Conservation (phyloP, 2,329 filamentous ascomycete genomes). For the Zalaria sp. region DNA sequence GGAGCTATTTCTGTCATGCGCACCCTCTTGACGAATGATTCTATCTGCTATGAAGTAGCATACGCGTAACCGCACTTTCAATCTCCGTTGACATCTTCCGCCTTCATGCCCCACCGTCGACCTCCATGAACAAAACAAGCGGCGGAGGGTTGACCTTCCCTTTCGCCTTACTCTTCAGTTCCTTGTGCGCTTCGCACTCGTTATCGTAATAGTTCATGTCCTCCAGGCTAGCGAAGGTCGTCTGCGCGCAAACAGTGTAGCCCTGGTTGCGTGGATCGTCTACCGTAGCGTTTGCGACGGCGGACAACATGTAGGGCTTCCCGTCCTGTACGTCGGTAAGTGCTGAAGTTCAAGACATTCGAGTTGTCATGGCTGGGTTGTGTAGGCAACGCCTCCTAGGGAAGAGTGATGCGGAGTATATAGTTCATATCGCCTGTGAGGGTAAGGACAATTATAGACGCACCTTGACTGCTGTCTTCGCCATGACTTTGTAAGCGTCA, state of each 20-base stretch:
- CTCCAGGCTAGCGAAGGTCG: conserved; percentile 47
- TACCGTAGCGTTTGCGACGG: conserved; percentile 39
- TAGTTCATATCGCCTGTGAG: too few species aligned
- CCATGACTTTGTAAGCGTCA: conserved; percentile 29
- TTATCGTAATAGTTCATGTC: conserved; percentile 60
- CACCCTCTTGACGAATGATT: too few species aligned
- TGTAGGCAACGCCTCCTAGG: neutral
- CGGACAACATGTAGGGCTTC: conserved; percentile 52
- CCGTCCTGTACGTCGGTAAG: conserved; percentile 39
- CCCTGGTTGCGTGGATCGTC: conserved; percentile 49
- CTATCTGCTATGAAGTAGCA: too few species aligned
- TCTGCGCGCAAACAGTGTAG: conserved; percentile 50
- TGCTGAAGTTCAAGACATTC: neutral
- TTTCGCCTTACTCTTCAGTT: conserved; percentile 29
- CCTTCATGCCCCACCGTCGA: neutral
- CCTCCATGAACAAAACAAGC: conserved; percentile 6
- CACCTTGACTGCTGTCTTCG: conserved; percentile 31
- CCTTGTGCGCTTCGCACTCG: conserved; percentile 40
- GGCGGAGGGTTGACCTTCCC: conserved; percentile 8
- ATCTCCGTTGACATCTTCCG: too few species aligned
- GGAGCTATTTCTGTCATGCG: too few species aligned
- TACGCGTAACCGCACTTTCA: too few species aligned
- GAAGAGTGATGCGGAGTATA: too few species aligned
- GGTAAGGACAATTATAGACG: neutral
- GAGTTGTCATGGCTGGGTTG: too few species aligned